Evolutionary conservation across 257 asterid species (phyloP).

Genomic region (Solanum pimpinellifolium): DNA sequence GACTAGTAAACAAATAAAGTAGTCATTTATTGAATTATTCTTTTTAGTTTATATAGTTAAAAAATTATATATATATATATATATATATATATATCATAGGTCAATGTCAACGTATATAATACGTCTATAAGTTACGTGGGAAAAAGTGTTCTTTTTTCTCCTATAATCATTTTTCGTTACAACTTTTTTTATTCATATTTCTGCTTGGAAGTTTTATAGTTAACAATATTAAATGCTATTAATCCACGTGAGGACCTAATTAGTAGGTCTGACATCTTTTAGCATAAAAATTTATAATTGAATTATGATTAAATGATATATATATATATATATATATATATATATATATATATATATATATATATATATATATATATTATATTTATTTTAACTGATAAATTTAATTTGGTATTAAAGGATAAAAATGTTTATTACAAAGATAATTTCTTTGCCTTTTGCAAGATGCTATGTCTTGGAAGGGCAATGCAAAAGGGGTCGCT

Average conservation of each 20-base stretch:
- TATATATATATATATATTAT: background rate
- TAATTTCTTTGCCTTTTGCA: background rate
- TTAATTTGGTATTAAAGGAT: background rate
- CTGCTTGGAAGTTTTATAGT: background rate
- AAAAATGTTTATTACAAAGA: background rate
- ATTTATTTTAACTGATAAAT: background rate
- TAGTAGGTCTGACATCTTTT: background rate
- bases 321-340: background rate
- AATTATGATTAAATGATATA: background rate
- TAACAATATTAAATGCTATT: background rate
- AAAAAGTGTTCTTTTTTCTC: background rate
- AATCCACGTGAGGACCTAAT: background rate
- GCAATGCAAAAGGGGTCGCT: background rate
- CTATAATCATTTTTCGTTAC: background rate
- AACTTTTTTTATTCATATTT: background rate
- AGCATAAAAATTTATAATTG: background rate
- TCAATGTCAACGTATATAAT: background rate
- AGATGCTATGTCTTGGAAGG: background rate
- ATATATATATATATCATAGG: background rate
- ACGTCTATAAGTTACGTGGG: background rate
- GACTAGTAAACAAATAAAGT: background rate
- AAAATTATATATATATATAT: no score
- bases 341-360: background rate
- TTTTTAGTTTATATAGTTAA: background rate
- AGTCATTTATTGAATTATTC: background rate